These are phyloP conservation scores for Tetrastigma voinierianum DNA, from an alignment of 164 flowering plant species.

Conservation along the genomic window DNA sequence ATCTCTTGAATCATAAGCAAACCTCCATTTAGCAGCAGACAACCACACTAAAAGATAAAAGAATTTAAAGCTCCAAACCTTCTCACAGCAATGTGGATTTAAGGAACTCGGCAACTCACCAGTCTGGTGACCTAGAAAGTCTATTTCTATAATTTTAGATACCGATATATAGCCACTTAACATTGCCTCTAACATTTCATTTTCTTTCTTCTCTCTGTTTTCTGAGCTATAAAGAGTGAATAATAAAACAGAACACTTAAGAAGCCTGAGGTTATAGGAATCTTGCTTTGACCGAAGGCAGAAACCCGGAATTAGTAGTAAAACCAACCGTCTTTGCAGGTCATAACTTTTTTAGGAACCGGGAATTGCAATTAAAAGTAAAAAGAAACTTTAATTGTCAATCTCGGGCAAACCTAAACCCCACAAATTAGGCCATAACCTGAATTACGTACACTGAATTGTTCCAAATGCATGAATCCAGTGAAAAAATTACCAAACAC, in stretches of 20 bases:
- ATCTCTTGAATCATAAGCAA: not conserved
- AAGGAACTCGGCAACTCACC: too few relatives aligned
- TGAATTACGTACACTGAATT: not conserved
- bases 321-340: too few relatives aligned
- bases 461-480: not conserved
- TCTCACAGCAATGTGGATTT: too few relatives aligned
- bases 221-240: not conserved
- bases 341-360: too few relatives aligned
- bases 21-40: not conserved
- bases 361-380: not conserved
- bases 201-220: not conserved
- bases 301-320: not conserved
- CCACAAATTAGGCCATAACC: not conserved
- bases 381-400: too few relatives aligned
- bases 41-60: not conserved
- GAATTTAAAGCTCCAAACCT: too few relatives aligned
- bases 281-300: not conserved
- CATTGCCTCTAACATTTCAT: not conserved
- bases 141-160: not conserved
- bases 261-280: not conserved
- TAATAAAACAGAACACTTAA: not conserved
- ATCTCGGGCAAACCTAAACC: too few relatives aligned
- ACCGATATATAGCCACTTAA: not conserved
- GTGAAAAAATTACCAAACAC: not conserved
- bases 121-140: too few relatives aligned